phyloP scores from a whole-genome alignment of 352 stramenopile genomes.

The Phytopythium ostracodes region DNA sequence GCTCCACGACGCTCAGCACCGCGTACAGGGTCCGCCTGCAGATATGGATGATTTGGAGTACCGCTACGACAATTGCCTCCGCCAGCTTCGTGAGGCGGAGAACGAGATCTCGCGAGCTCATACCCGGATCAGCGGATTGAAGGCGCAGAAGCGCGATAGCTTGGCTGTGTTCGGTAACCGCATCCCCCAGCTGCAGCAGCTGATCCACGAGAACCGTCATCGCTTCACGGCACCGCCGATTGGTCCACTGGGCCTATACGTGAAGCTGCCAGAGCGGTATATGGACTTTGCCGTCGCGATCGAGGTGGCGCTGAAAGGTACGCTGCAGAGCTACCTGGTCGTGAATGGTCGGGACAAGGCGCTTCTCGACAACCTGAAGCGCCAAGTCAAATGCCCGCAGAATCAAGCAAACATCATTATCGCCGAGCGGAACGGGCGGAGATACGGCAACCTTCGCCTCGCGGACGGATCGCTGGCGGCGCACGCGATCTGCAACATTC shows the following conservation, averaged over 20 bases:
- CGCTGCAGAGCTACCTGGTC: slow-evolving; percentile 73
- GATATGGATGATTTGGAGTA: slow-evolving; percentile 54
- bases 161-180: slow-evolving; percentile 62
- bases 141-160: slow-evolving; percentile 51
- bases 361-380: slow-evolving; percentile 70
- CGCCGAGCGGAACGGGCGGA: slow-evolving; percentile 41
- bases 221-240: slow-evolving; percentile 65
- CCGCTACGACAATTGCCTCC: slow-evolving; percentile 52
- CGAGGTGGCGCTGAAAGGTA: slow-evolving; percentile 70
- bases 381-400: slow-evolving; percentile 48
- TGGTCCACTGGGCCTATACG: slow-evolving; percentile 63
- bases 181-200: slow-evolving; percentile 65
- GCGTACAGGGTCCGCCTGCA: slow-evolving; percentile 17
- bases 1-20: slow-evolving; percentile 29
- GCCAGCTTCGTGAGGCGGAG: slow-evolving; percentile 54
- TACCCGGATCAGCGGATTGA: slow-evolving; percentile 39
- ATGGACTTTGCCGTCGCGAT: slow-evolving; percentile 71
- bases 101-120: slow-evolving; percentile 41
- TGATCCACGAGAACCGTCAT: slow-evolving; percentile 69
- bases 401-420: slow-evolving; percentile 85
- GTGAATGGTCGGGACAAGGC: slow-evolving; percentile 75
- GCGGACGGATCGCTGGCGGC: slow-evolving; percentile 39
- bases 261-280: slow-evolving; percentile 64
- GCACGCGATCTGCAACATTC: slow-evolving; percentile 76
- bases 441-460: slow-evolving; percentile 55